phyloP scores from a whole-genome alignment of 2,329 filamentous ascomycete genomes.

The Colletotrichum chlorophyti region DNA sequence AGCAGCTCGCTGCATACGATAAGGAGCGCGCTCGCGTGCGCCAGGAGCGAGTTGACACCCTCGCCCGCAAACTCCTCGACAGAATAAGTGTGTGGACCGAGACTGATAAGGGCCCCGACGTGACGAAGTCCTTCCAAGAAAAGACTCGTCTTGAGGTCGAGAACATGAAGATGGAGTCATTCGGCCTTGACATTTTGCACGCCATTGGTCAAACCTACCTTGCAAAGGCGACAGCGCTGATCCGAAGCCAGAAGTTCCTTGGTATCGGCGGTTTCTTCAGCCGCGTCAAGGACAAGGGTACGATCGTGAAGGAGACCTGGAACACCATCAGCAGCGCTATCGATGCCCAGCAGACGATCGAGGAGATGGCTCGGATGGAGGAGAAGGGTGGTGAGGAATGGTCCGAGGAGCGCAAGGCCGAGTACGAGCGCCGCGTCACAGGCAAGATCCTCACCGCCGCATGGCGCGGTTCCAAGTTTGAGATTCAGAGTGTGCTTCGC shows the following conservation, averaged over 20 bases:
- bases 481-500: conserved; percentile 94
- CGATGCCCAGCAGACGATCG: conserved; percentile 97
- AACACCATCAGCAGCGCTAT: conserved; percentile 96
- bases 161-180: conserved; percentile 99
- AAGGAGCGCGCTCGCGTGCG: conserved; percentile 82
- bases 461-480: conserved; percentile 95
- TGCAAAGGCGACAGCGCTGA: conserved; percentile 82
- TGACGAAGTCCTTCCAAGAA: conserved; percentile 88
- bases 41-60: conserved; percentile 86
- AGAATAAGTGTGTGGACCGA: conserved; percentile 96
- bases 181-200: conserved; percentile 94
- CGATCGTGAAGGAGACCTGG: conserved; percentile 97
- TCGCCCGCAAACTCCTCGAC: conserved; percentile 85
- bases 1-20: conserved; percentile 89
- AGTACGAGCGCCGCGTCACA: conserved; percentile 94
- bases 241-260: conserved; percentile 96
- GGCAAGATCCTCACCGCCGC: conserved; percentile 98
- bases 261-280: conserved; percentile 96
- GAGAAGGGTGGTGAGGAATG: conserved; percentile 95
- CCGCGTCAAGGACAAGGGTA: conserved; percentile 94
- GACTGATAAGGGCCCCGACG: conserved; percentile 86
- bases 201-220: conserved; percentile 93
- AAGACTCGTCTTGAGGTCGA: conserved; percentile 96
- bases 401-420: conserved; percentile 96
- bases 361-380: conserved; percentile 97